Evolutionary conservation across 495 filamentous ascomycete species (phyloP).

Genomic region (Podospora pseudocomata): DNA sequence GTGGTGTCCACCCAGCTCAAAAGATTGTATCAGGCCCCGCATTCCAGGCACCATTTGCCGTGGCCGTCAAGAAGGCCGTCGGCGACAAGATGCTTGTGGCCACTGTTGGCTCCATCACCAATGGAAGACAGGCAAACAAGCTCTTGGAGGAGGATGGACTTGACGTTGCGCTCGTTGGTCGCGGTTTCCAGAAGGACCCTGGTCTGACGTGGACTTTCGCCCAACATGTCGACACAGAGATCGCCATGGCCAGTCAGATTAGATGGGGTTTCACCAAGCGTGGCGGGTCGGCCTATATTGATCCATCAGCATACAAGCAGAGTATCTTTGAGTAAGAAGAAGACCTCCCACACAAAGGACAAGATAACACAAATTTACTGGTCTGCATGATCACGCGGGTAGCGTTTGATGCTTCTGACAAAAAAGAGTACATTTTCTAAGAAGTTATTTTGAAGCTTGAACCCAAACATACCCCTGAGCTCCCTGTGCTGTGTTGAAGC

Average conservation of each 20-base stretch:
- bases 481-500: neutral
- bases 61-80: conserved; percentile 58
- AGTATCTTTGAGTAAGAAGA: conserved; percentile 10
- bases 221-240: conserved; percentile 10
- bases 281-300: conserved; percentile 10
- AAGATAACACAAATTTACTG: too few relatives aligned
- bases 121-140: conserved; percentile 52
- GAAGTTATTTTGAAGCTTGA: too few relatives aligned
- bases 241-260: conserved; percentile 12
- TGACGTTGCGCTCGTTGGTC: conserved; percentile 58
- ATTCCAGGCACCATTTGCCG: conserved; percentile 57
- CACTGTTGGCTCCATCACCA: conserved; percentile 60
- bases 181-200: conserved; percentile 68
- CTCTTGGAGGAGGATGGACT: conserved; percentile 44
- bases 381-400: too few relatives aligned
- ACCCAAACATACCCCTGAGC: too few relatives aligned
- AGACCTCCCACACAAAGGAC: neutral
- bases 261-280: conserved; percentile 12
- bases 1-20: conserved; percentile 55
- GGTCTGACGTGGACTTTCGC: conserved; percentile 57
- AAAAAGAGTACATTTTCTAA: too few relatives aligned
- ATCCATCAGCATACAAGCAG: conserved; percentile 7
- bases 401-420: too few relatives aligned
- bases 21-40: conserved; percentile 54
- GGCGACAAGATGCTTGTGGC: conserved; percentile 54